Percentiles rank a stretch among this genome's conserved stretches.
These are phyloP conservation scores for Adansonia madagascariensis DNA, from an alignment of 441 rosid species.

Conservation along the genomic window DNA sequence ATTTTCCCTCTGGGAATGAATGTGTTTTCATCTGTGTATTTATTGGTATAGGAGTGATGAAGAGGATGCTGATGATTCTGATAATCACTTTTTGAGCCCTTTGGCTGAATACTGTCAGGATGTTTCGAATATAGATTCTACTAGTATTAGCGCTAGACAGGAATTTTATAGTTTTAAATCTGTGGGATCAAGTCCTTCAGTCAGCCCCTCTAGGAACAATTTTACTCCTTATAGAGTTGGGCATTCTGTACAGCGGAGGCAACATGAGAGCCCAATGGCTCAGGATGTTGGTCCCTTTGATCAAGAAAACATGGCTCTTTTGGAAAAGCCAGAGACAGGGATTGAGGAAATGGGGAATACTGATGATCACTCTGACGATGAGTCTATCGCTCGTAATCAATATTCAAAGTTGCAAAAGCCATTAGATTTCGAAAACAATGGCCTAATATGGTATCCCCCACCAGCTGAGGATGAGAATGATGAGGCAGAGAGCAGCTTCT, in stretches of 20 bases:
- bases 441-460: conserved; percentile 88
- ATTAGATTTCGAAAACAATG: conserved; percentile 86
- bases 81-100: conserved; percentile 65
- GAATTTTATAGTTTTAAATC: conserved; percentile 74
- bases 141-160: conserved; percentile 79
- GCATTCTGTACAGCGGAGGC: conserved; percentile 68
- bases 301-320: conserved; percentile 57
- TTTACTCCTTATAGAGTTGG: conserved; percentile 74
- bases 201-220: conserved; percentile 89
- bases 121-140: conserved; percentile 72
- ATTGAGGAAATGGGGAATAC: conserved; percentile 52
- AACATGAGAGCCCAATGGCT: conserved; percentile 61
- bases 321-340: conserved; percentile 55
- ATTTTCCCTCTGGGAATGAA: conserved; percentile 1
- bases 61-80: conserved; percentile 64
- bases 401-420: conserved; percentile 49
- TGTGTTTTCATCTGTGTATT: conserved; percentile 13
- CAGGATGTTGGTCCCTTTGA: conserved; percentile 52
- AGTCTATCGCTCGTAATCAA: conserved; percentile 40
- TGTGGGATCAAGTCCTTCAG: conserved; percentile 80
- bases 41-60: conserved; percentile 70
- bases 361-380: conserved; percentile 50
- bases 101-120: conserved; percentile 66
- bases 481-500: conserved; percentile 68
- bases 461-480: conserved; percentile 83